Base-by-base conservation (phyloP, 371 early-diverging fungal species). In the Massospora cicadina region DNA sequence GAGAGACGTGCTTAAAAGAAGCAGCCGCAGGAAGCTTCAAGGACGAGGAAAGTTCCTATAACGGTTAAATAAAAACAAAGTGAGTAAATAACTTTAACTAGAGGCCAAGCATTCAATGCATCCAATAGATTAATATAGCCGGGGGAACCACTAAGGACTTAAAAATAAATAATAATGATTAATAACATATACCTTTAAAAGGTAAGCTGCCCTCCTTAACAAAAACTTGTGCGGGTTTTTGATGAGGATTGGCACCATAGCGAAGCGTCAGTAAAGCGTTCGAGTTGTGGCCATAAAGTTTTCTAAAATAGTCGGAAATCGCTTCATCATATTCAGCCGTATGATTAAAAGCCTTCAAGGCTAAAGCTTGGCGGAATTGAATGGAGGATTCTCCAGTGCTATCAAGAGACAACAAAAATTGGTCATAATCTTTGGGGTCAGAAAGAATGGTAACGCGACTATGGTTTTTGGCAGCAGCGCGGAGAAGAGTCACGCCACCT, bases 391-490 rank as follows among this genome's bases (percentile, higher is more conserved):
- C 55, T 27, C 1, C 33, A 23, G 43, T 69, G 77, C 76, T 80
- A 63, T 91, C 74, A 74, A 93, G 89, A 29, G 71, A 70, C 67
- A 93, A 73, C 43, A 43, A 43, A 63, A 97, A 74, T 57, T 76
- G 78, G 27, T 80, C 65, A 72, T 97, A 97, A 72, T 97, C 98
- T 54, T 76, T 73, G 60, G 96, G 95, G 72, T 97, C 96, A 60
- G 87, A 88, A 33, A 93, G 73, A 55, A 97, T 85, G 59, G 90
- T 83, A 55, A 95, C 96, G 58, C 98, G 88, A 28, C 84, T 88
- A 71, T 95, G 96, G 79, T 97, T 97, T 85, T 97, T 97, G 70
- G 98, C 98, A 66, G 96, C 98, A 65, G 98, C 98, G 66, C 98
- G 87, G 59, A 95, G 80, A 65, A 97, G 81, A 23, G 98, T 95